Evolutionary conservation across 768 basidiomycete genomes (phyloP), one percentile per base, ranked within the genome.

Genomic region (Bullera alba): DNA sequence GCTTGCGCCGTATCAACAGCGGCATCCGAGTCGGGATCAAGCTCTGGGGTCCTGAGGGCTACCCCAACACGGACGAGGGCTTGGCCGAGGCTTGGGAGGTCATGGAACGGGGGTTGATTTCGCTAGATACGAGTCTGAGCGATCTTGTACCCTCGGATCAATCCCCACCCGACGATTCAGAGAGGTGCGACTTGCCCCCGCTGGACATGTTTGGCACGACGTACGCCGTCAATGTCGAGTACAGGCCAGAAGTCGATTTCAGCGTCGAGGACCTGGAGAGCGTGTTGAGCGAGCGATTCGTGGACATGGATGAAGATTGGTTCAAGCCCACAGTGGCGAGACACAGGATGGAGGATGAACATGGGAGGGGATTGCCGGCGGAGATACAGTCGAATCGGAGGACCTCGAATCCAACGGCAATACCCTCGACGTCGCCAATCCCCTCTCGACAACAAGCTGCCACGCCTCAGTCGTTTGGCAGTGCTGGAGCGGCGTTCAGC

Each of bases 271-370:
- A 71, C 41, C 51, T 68, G 45, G 67, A 71, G 45, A 47, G 65
- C 26, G 62, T 68, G 15, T 36, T 71, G 30, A 65, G 62, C 22
- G 63, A 66, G 42, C 62, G 62, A 41, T 62, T 71, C 46, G 65
- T 59, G 10, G 68, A 67, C 37, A 65, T 70, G 65, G 68, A 67
- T 36, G 69, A 72, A 32, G 67, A 69, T 37, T 72, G 66, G 59
- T 72, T 72, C 49, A 70, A 60, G 3, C 70, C 70, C 12, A 72
- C 70, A 2, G 57, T 71, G 12, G 59, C 60, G 17, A 28, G 63
- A n/a, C 46, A 57, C 43, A 43, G 61, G 27, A 42, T 56, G 39
- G 53, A 58, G 14, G 50, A 49, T 23, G 48, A 52, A 30, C 42
- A 29, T 29, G 17, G 25, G 43, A 34, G 27, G 22, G 42, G 10